Percentiles rank a stretch among this genome's conserved stretches.
Conservation (phyloP, 2,329 filamentous ascomycete genomes). For the Ceratocystis cubensis region DNA sequence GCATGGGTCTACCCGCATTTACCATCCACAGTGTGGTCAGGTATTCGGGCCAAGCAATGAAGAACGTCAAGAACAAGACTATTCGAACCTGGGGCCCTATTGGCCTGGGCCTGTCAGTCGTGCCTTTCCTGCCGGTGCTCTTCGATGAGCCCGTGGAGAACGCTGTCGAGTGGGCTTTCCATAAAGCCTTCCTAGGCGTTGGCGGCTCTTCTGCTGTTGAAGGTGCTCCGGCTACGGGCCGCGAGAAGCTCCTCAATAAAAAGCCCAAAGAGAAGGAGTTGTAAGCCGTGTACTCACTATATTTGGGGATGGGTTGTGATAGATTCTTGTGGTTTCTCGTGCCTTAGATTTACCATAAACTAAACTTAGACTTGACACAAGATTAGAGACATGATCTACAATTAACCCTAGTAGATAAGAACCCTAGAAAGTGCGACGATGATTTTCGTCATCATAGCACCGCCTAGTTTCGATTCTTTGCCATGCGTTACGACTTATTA, state of each 20-base stretch:
- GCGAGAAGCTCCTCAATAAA: constrained; percentile 32
- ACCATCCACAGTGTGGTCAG: constrained; percentile 88
- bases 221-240: constrained; percentile 41
- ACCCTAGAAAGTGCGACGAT: background rate
- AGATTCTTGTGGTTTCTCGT: background rate
- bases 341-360: background rate
- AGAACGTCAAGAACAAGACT: constrained; percentile 60
- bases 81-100: constrained; percentile 83
- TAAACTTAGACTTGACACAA: background rate
- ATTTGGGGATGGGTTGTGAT: background rate
- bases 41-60: constrained; percentile 79
- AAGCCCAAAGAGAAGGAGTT: constrained; percentile 37
- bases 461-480: too few species aligned
- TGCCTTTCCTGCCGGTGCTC: constrained; percentile 70
- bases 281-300: constrained; percentile 22
- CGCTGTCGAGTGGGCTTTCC: constrained; percentile 81
- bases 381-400: background rate
- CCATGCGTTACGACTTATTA: too few species aligned
- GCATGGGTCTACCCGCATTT: constrained; percentile 87
- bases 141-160: constrained; percentile 91
- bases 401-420: background rate
- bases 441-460: too few species aligned
- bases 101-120: constrained; percentile 62
- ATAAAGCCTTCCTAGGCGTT: constrained; percentile 62
- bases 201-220: constrained; percentile 51